A percentile compares a stretch with the other conserved stretches of the same genome.
phyloP scores from a whole-genome alignment of 768 basidiomycete species.

The Ramaria sp. region DNA sequence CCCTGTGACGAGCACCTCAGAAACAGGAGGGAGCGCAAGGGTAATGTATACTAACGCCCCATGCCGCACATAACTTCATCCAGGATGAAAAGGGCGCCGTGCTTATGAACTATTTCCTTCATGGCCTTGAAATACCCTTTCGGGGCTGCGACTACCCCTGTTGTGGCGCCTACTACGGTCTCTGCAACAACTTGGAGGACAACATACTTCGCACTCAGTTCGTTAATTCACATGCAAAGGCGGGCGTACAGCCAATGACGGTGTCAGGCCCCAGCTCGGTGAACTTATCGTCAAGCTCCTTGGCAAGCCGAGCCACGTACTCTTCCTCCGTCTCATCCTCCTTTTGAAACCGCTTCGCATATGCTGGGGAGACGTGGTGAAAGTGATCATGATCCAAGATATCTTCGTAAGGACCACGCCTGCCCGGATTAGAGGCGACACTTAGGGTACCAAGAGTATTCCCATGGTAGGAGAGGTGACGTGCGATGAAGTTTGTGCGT shows the following conservation, averaged over 20 bases:
- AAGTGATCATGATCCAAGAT: slow-evolving; percentile 57
- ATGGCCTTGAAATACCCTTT: slow-evolving; percentile 81
- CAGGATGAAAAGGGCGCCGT: slow-evolving; percentile 55
- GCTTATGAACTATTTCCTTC: slow-evolving; percentile 55
- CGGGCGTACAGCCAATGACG: slow-evolving; percentile 62
- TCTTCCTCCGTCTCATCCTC: slow-evolving; percentile 62
- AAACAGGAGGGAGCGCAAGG: not conserved
- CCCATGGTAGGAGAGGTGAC: slow-evolving; percentile 75
- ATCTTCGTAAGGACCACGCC: slow-evolving; percentile 57
- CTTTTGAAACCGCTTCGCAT: slow-evolving; percentile 66
- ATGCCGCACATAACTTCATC: slow-evolving; percentile 93
- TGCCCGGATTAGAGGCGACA: slow-evolving; percentile 51
- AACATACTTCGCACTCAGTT: not conserved
- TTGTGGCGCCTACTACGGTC: slow-evolving; percentile 80
- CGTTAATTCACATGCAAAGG: slow-evolving; percentile 12
- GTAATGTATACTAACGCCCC: slow-evolving; percentile 49
- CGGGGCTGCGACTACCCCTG: slow-evolving; percentile 65
- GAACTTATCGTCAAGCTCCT: slow-evolving; percentile 83
- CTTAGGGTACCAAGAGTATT: slow-evolving; percentile 68
- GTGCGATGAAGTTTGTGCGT: slow-evolving; percentile 70
- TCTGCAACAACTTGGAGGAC: slow-evolving; percentile 57
- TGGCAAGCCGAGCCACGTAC: slow-evolving; percentile 65
- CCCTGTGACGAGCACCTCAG: slow-evolving; percentile 30
- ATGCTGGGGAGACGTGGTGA: slow-evolving; percentile 84
- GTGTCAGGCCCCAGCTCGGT: slow-evolving; percentile 71